Evolutionary conservation across 495 filamentous ascomycete species (phyloP).

Genomic region (Penicillium tannophilum): DNA sequence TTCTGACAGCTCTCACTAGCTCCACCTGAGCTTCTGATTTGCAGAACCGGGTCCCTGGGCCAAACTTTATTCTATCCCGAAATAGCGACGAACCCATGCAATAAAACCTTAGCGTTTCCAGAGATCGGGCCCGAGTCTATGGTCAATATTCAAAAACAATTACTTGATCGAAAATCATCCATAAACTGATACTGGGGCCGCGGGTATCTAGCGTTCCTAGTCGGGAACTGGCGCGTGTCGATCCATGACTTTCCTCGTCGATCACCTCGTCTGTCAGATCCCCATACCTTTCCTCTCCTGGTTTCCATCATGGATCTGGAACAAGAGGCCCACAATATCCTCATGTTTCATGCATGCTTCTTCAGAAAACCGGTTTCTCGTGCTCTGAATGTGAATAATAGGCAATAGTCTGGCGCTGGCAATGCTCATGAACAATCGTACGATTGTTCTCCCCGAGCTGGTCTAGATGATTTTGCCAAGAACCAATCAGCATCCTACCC

Average conservation of each 20-base stretch:
- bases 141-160: too few species aligned
- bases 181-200: too few species aligned
- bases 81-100: slow-evolving; percentile 4
- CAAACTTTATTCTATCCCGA: slow-evolving; percentile 8
- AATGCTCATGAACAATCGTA: neutral
- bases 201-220: slow-evolving; percentile 1
- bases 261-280: slow-evolving; percentile 18
- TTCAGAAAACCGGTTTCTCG: slow-evolving; percentile 7
- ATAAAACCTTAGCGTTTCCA: neutral
- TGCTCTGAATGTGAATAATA: slow-evolving; percentile 15
- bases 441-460: neutral
- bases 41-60: slow-evolving; percentile 2
- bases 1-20: slow-evolving; percentile 25
- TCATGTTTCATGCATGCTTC: slow-evolving; percentile 15
- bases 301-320: neutral
- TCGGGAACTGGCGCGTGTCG: slow-evolving; percentile 11
- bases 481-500: neutral
- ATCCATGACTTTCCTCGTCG: slow-evolving; percentile 20
- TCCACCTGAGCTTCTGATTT: slow-evolving; percentile 9
- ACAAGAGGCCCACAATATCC: slow-evolving; percentile 5
- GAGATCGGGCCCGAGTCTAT: neutral
- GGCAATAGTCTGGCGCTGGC: neutral
- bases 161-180: too few species aligned
- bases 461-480: neutral
- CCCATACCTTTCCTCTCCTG: neutral